Conservation (phyloP, 2,329 filamentous ascomycete genomes). For the Diplocarpon rosae region DNA sequence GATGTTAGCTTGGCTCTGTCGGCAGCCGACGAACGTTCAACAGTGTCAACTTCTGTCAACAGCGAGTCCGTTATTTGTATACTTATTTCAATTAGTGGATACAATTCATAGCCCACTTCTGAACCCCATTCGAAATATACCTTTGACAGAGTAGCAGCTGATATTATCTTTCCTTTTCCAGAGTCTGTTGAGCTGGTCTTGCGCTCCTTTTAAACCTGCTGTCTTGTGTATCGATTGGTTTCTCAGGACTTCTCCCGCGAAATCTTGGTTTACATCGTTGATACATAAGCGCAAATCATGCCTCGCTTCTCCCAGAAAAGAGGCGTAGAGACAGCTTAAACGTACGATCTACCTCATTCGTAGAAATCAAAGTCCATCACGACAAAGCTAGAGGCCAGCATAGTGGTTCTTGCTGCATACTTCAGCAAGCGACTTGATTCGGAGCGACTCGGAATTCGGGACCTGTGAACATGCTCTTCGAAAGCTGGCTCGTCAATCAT, state of each 20-base stretch:
- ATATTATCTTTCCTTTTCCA: conserved; percentile 7
- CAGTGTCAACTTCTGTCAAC: neutral
- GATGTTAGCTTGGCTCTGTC: neutral
- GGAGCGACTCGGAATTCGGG: conserved; percentile 1
- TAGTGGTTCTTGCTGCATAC: neutral
- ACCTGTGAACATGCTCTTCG: conserved; percentile 9
- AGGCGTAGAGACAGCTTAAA: neutral
- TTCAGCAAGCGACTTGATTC: conserved; percentile 1
- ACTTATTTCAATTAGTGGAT: too few relatives aligned
- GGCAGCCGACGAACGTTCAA: neutral
- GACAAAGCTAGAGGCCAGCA: neutral
- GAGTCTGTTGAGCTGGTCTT: conserved; percentile 7
- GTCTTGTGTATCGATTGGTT: conserved; percentile 5
- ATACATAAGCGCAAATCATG: neutral
- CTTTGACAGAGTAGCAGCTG: too few relatives aligned
- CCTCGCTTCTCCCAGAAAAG: neutral
- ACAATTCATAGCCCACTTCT: too few relatives aligned
- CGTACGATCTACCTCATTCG: neutral
- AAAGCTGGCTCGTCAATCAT: conserved; percentile 13
- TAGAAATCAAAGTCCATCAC: neutral
- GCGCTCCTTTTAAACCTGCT: too few relatives aligned
- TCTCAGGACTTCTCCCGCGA: neutral
- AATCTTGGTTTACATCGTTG: neutral
- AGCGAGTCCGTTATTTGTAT: too few relatives aligned
- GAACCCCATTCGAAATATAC: too few relatives aligned